Evolutionary conservation across 1,284 basidiomycete genomes (phyloP).

Genomic region (Ceratobasidium papillatum): DNA sequence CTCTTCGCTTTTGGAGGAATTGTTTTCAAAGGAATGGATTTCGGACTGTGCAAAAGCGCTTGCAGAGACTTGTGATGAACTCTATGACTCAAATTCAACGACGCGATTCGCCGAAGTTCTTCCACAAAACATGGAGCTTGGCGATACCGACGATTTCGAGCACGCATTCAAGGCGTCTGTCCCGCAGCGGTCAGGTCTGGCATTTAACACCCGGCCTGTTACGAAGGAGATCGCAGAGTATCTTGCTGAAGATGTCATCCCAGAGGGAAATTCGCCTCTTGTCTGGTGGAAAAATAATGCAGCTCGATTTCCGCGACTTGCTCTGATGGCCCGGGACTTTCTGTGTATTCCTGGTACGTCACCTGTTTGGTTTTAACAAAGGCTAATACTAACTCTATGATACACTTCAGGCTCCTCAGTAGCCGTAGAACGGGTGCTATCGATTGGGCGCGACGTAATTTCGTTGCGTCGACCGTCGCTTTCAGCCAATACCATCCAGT

Average conservation of each 20-base stretch:
- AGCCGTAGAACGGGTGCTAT: background rate
- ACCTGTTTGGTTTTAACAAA: background rate
- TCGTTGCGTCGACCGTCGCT: background rate
- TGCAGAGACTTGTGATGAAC: background rate
- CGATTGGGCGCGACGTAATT: background rate
- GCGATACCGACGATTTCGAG: background rate
- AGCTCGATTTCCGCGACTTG: background rate
- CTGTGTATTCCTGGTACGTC: constrained; percentile 21
- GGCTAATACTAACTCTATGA: background rate
- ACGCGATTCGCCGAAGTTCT: too few relatives aligned
- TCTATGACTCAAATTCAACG: background rate
- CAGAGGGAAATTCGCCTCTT: background rate
- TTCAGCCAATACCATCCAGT: background rate
- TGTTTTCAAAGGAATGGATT: background rate
- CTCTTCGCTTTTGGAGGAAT: background rate
- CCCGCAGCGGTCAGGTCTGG: background rate
- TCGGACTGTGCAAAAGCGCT: background rate
- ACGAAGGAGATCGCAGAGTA: background rate
- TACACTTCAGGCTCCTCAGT: background rate
- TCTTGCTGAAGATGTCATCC: background rate
- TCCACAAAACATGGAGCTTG: too few relatives aligned
- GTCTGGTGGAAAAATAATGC: background rate
- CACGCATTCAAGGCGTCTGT: background rate
- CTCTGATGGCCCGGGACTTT: constrained; percentile 10
- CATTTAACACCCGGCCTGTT: background rate